These are phyloP conservation scores for Taiozyma sp. DNA, from an alignment of 1,139 yeast genomes.

Conservation along the genomic window DNA sequence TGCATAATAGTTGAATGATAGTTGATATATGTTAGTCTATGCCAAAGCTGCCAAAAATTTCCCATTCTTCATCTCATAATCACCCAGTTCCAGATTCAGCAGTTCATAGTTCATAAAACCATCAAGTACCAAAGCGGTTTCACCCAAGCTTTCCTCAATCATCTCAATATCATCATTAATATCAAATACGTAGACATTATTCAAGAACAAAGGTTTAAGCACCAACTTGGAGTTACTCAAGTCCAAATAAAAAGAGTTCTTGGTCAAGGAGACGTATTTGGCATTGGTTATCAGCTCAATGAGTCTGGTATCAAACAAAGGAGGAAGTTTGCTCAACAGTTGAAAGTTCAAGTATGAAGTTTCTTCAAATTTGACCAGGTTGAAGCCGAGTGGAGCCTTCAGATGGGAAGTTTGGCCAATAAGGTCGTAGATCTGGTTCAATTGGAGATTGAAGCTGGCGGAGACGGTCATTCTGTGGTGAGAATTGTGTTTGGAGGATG, in stretches of 20 bases:
- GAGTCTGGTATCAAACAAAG: neutral
- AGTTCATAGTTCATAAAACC: neutral
- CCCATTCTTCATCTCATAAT: neutral
- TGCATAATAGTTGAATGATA: too few species aligned
- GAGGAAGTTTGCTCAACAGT: constrained; percentile 5
- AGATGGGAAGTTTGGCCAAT: neutral
- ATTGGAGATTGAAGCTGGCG: neutral
- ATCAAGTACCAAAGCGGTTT: neutral
- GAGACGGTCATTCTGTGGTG: neutral
- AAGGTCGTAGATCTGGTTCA: neutral
- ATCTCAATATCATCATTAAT: neutral
- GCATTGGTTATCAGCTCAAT: neutral
- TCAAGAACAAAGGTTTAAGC: neutral
- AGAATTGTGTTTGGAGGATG: neutral
- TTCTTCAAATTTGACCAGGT: neutral
- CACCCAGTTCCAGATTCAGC: neutral
- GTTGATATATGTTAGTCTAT: neutral
- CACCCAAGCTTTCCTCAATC: neutral
- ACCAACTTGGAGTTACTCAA: neutral
- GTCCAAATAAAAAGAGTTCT: neutral
- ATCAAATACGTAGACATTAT: neutral
- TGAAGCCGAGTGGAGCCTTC: neutral
- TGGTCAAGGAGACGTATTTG: neutral
- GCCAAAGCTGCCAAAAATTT: neutral
- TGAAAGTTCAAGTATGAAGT: neutral